Conservation (phyloP, 176 grass and related monocot genomes). For the Carex littledalei region DNA sequence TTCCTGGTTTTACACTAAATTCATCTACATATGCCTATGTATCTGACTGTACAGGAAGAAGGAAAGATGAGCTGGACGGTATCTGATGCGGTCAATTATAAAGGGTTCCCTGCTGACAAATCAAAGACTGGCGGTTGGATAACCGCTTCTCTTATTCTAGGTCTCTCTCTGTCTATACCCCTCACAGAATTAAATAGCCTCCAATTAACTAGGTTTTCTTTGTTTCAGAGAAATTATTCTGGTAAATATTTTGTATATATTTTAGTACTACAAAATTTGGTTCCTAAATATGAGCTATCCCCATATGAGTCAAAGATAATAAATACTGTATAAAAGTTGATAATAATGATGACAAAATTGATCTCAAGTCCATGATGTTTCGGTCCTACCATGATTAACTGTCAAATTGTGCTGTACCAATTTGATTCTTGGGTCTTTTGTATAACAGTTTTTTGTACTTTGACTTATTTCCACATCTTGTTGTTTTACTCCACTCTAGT, state of each 20-base stretch:
- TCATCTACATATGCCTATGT: neutral
- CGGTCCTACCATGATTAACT: neutral
- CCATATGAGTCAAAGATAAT: neutral
- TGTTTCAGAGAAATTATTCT: neutral
- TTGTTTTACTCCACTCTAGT: neutral
- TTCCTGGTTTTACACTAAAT: neutral
- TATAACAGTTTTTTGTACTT: neutral
- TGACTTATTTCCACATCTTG: neutral
- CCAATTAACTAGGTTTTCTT: neutral
- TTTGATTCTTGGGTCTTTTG: neutral
- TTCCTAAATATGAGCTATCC: neutral
- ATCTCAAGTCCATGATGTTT: neutral
- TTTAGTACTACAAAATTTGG: neutral
- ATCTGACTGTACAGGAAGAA: slow-evolving; percentile 15
- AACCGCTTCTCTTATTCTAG: slow-evolving; percentile 55
- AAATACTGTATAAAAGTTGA: neutral
- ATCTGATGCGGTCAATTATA: slow-evolving; percentile 62
- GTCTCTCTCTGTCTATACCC: neutral
- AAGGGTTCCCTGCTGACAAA: slow-evolving; percentile 53
- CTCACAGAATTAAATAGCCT: neutral
- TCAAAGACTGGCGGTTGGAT: slow-evolving; percentile 75
- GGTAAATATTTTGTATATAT: neutral
- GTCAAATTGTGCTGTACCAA: neutral
- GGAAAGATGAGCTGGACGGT: slow-evolving; percentile 23
- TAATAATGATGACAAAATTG: neutral